Conservation (phyloP, 139 green algal genomes). For the Zygnema circumcarinatum region DNA sequence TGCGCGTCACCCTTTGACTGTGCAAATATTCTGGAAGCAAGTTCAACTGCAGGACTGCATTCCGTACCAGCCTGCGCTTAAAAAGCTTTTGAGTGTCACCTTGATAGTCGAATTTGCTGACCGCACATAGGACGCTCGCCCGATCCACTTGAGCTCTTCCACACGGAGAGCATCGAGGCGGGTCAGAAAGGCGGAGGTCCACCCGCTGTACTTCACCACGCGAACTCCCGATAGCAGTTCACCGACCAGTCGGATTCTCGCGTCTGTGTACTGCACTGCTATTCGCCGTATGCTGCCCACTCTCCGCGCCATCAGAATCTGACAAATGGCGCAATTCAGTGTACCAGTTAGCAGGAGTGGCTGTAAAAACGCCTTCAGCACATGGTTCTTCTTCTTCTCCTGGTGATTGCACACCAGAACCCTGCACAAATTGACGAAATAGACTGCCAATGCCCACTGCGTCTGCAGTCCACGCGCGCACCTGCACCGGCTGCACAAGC, state of each 20-base stretch:
- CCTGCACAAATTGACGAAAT: too few relatives aligned
- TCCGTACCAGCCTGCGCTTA: neutral
- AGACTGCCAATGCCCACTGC: too few relatives aligned
- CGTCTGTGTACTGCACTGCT: constrained; percentile 41
- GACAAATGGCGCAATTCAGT: constrained; percentile 15
- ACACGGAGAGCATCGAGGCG: constrained; percentile 17
- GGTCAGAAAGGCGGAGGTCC: constrained; percentile 23
- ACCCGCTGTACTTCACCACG: constrained; percentile 55
- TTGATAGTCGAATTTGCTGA: constrained; percentile 51
- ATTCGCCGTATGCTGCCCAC: constrained; percentile 18
- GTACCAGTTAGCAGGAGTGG: too few relatives aligned
- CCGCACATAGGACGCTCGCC: constrained; percentile 35
- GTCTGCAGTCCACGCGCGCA: too few relatives aligned
- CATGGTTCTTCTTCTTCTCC: too few relatives aligned
- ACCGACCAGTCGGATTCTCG: constrained; percentile 28
- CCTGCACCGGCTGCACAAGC: constrained; percentile 29
- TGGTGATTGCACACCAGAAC: too few relatives aligned
- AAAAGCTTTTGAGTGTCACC: constrained; percentile 10
- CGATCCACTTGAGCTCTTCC: constrained; percentile 38
- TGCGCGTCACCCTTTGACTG: too few relatives aligned
- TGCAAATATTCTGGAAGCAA: neutral
- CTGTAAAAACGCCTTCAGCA: too few relatives aligned
- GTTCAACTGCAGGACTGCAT: neutral
- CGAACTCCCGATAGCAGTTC: constrained; percentile 44
- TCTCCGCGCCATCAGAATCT: constrained; percentile 24